Percentiles rank a stretch among this genome's conserved stretches.
These are phyloP conservation scores for Pythium rishiriense DNA, from an alignment of 352 stramenopile species.

Conservation along the genomic window DNA sequence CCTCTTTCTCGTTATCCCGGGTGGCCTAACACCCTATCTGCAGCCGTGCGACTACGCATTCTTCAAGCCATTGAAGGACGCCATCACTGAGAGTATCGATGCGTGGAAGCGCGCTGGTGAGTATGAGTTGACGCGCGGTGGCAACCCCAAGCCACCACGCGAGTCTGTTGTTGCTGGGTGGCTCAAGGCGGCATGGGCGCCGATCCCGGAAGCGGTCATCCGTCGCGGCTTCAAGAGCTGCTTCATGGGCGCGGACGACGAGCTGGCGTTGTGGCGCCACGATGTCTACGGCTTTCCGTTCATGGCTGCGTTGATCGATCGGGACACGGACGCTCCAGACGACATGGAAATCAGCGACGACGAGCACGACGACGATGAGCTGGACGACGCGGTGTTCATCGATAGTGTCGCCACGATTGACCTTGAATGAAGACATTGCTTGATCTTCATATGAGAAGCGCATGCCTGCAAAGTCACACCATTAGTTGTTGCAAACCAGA, in stretches of 20 bases:
- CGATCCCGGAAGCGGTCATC: neutral
- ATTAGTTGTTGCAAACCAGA: no score
- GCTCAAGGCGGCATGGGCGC: constrained; percentile 8
- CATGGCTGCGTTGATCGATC: neutral
- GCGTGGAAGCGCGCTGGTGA: constrained; percentile 6
- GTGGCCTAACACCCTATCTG: constrained; percentile 8
- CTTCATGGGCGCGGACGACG: constrained; percentile 2
- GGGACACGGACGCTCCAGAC: no score
- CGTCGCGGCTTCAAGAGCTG: constrained; percentile 16
- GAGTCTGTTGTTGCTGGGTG: neutral
- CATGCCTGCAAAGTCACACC: constrained; percentile 3
- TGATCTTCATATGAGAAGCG: neutral
- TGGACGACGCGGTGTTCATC: no score
- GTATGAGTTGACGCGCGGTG: neutral
- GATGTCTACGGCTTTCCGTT: constrained; percentile 1
- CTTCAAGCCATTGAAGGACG: constrained; percentile 12
- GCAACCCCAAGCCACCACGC: neutral
- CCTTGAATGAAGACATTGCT: no score
- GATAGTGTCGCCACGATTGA: no score
- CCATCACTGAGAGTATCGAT: neutral
- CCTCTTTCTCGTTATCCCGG: constrained; percentile 1
- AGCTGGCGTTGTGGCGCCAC: constrained; percentile 3
- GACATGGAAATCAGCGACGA: constrained; percentile 10
- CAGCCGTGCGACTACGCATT: constrained; percentile 12
- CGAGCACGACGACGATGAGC: neutral